phyloP scores from a whole-genome alignment of 208 protist species.

The Trypanosoma mega region DNA sequence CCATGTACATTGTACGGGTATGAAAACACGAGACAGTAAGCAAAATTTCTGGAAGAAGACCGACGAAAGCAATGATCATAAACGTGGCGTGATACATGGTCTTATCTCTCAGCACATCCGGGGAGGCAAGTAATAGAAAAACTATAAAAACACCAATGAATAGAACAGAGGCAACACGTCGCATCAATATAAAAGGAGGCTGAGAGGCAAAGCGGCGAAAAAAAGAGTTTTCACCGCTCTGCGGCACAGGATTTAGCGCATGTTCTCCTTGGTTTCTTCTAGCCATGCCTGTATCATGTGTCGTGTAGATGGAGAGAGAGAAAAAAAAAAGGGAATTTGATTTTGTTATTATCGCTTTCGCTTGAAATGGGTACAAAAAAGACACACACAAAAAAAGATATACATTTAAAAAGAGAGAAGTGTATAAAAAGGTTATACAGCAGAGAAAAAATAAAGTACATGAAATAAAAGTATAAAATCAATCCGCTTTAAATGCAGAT shows the following conservation, averaged over 20 bases:
- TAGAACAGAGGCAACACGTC: conserved; percentile 3
- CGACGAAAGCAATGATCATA: conserved; percentile 46
- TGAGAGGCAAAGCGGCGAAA: neutral
- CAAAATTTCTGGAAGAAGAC: conserved; percentile 49
- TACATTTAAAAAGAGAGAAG: no score
- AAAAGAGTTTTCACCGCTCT: no score
- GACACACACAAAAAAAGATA: conserved; percentile 4
- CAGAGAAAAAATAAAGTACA: no score
- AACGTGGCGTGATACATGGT: conserved; percentile 62
- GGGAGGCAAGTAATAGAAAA: neutral
- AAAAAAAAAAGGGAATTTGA: conserved; percentile 16
- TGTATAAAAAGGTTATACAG: no score
- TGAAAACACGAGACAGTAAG: conserved; percentile 29
- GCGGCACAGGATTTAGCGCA: neutral
- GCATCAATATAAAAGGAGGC: neutral
- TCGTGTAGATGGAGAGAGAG: neutral
- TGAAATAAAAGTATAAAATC: no score
- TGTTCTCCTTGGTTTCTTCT: neutral
- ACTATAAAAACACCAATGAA: conserved; percentile 7
- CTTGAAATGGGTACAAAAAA: no score
- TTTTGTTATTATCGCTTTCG: no score
- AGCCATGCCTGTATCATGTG: neutral
- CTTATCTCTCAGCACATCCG: conserved; percentile 15
- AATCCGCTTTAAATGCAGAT: no score
- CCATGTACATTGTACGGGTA: neutral